A percentile compares a stretch with the other conserved stretches of the same genome.
phyloP scores from a whole-genome alignment of 2,329 filamentous ascomycete species.

The Davidsoniella neocaledoniae region DNA sequence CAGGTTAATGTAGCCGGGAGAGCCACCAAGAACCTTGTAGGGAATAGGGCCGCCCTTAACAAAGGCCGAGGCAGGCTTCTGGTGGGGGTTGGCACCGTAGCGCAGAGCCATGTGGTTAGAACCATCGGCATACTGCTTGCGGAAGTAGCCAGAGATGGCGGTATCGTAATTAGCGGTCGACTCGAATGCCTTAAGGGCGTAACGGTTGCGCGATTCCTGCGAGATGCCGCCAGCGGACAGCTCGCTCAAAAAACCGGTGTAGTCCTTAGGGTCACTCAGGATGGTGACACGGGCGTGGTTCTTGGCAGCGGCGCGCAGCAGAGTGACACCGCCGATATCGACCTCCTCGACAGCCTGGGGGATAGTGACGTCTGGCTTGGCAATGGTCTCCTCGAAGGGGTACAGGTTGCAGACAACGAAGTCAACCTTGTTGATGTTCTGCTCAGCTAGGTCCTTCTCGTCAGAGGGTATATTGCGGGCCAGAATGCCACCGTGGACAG shows the following conservation, averaged over 20 bases:
- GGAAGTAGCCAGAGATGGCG: constrained; percentile 92
- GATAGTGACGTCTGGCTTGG: constrained; percentile 93
- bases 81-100: constrained; percentile 94
- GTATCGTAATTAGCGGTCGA: constrained; percentile 95
- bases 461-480: constrained; percentile 88
- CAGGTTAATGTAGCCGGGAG: constrained; percentile 94
- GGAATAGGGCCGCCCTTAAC: constrained; percentile 57
- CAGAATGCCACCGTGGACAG: constrained; percentile 79
- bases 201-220: constrained; percentile 68
- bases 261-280: constrained; percentile 84
- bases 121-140: constrained; percentile 82
- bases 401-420: constrained; percentile 97
- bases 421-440: constrained; percentile 90
- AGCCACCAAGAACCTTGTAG: constrained; percentile 84
- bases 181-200: constrained; percentile 94
- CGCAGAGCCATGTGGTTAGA: constrained; percentile 70
- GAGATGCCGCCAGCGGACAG: constrained; percentile 75
- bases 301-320: constrained; percentile 92
- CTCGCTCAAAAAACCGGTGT: constrained; percentile 84
- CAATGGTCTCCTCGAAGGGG: constrained; percentile 96
- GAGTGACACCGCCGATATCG: constrained; percentile 92
- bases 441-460: constrained; percentile 88
- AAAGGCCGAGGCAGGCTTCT: constrained; percentile 86
- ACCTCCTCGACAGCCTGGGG: constrained; percentile 97
- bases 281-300: constrained; percentile 94